A percentile compares a stretch with the other conserved stretches of the same genome.
Conservation (phyloP, 1,284 basidiomycete species). For the Earliella scabrosa region DNA sequence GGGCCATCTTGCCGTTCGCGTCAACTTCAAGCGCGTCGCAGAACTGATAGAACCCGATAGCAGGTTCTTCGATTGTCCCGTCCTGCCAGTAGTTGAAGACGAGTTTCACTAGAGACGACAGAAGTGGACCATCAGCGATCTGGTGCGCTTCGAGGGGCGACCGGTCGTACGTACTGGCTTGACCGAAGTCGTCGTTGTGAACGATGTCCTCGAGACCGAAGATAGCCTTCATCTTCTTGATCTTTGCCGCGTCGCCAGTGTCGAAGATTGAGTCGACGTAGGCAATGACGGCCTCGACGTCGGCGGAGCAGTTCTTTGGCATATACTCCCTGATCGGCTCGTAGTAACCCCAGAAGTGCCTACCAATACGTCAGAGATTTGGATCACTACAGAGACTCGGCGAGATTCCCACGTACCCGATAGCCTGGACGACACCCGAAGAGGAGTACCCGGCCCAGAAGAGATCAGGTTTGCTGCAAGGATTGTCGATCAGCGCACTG, state of each 20-base stretch:
- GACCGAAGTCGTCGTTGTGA: conserved; percentile 68
- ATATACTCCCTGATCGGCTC: conserved; percentile 68
- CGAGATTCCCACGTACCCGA: conserved; percentile 58
- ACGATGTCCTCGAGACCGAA: conserved; percentile 60
- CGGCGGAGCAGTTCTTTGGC: conserved; percentile 73
- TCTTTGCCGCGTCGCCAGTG: conserved; percentile 45
- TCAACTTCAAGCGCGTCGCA: conserved; percentile 78
- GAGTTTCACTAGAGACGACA: too few relatives aligned
- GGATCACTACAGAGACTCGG: too few relatives aligned
- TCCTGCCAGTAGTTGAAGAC: too few relatives aligned
- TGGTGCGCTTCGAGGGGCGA: background rate
- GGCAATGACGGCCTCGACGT: conserved; percentile 63
- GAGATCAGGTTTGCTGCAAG: conserved; percentile 55
- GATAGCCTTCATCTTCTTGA: conserved; percentile 52
- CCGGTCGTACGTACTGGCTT: conserved; percentile 46
- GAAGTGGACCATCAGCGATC: background rate
- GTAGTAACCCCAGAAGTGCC: conserved; percentile 72
- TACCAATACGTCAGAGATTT: conserved; percentile 25
- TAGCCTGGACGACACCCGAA: conserved; percentile 73
- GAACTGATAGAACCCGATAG: conserved; percentile 64
- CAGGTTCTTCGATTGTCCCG: conserved; percentile 60
- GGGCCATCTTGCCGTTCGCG: conserved; percentile 56
- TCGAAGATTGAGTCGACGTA: conserved; percentile 61
- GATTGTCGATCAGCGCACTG: background rate
- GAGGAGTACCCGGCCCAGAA: conserved; percentile 75